A percentile compares a stretch with the other conserved stretches of the same genome.
These are phyloP conservation scores for Globisporangium carolinianum DNA, from an alignment of 352 stramenopile species.

Conservation along the genomic window DNA sequence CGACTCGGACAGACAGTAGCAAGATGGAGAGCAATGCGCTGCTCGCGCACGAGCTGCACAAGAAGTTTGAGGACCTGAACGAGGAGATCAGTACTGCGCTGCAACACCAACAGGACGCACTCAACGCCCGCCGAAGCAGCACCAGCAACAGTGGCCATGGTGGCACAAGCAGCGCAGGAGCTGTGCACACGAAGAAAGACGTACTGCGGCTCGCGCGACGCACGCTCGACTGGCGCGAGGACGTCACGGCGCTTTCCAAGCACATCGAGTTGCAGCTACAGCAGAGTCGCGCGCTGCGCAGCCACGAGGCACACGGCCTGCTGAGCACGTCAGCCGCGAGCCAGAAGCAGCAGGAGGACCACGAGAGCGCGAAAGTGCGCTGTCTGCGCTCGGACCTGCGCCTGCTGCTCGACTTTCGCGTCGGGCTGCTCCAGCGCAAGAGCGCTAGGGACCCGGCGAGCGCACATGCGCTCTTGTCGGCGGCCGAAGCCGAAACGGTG, in stretches of 20 bases:
- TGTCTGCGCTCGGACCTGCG: constrained; percentile 53
- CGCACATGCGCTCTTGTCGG: constrained; percentile 7
- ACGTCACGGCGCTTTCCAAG: constrained; percentile 61
- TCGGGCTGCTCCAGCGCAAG: constrained; percentile 26
- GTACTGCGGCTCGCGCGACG: constrained; percentile 42
- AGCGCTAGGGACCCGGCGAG: constrained; percentile 13
- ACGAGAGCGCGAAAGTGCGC: constrained; percentile 42
- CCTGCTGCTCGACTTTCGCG: constrained; percentile 55
- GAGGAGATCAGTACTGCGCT: constrained; percentile 57
- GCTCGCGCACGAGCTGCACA: constrained; percentile 60
- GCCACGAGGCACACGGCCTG: constrained; percentile 46
- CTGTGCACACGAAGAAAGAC: constrained; percentile 25
- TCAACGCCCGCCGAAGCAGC: constrained; percentile 4
- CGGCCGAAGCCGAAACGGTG: constrained; percentile 34
- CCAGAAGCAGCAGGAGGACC: constrained; percentile 40
- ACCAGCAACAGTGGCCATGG: constrained; percentile 8
- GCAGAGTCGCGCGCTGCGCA: constrained; percentile 52
- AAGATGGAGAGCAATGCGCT: constrained; percentile 28
- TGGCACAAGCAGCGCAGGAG: constrained; percentile 1
- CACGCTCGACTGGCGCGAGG: constrained; percentile 61
- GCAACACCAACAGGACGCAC: constrained; percentile 37
- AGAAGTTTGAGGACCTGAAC: constrained; percentile 68
- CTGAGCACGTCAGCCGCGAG: constrained; percentile 24
- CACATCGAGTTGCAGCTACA: constrained; percentile 72
- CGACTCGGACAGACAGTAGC: too few species aligned